Conservation (phyloP, 2,329 filamentous ascomycete species). For the Colletotrichum sp. region DNA sequence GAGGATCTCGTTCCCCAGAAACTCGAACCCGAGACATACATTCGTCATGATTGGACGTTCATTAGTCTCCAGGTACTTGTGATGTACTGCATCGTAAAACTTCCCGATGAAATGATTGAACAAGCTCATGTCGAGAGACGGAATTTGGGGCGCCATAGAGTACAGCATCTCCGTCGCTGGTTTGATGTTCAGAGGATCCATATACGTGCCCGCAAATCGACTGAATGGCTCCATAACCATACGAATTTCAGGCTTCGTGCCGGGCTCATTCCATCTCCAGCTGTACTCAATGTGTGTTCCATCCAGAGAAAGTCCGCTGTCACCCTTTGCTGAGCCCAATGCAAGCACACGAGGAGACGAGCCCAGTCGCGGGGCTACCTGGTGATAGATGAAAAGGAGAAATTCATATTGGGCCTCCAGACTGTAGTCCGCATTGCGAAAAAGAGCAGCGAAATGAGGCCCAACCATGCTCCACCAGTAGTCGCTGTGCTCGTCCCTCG, state of each 20-base stretch:
- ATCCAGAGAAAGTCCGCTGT: constrained; percentile 1
- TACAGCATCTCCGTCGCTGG: not conserved
- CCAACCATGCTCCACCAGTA: constrained; percentile 5
- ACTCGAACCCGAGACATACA: constrained; percentile 4
- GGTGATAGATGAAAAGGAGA: not conserved
- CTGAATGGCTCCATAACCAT: constrained; percentile 3
- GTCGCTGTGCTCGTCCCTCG: constrained; percentile 1
- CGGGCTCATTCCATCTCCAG: not conserved
- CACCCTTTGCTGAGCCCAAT: not conserved
- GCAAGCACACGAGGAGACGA: not conserved
- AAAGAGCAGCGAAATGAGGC: not conserved
- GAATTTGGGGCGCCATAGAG: not conserved
- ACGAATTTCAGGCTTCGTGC: not conserved
- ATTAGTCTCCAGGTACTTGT: not conserved
- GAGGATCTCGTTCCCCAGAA: not conserved
- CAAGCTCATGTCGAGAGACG: not conserved
- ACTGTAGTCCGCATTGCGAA: not conserved
- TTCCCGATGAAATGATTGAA: constrained; percentile 7
- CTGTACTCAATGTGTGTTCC: constrained; percentile 1
- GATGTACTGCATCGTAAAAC: not conserved
- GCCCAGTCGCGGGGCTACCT: not conserved
- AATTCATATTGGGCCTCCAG: not conserved
- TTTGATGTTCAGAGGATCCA: constrained; percentile 7
- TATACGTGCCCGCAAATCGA: not conserved
- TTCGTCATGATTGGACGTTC: not conserved